Conservation (phyloP, 2,329 filamentous ascomycete genomes). For the Penicillium sp. region DNA sequence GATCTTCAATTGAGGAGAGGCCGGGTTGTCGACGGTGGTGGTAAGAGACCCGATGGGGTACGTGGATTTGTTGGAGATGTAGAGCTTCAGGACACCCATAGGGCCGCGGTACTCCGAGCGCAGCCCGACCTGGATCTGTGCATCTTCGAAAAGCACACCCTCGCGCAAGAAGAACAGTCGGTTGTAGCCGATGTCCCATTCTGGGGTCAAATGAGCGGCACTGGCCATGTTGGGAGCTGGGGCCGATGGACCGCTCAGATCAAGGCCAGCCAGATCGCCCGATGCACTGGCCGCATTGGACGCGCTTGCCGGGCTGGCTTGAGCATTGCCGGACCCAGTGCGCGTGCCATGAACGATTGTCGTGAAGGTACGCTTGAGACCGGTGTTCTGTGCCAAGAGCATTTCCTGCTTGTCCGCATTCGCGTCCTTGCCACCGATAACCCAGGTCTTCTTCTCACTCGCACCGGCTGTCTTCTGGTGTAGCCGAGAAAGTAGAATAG, state of each 20-base stretch:
- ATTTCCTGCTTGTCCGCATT: slow-evolving; percentile 79
- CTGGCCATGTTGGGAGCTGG: slow-evolving; percentile 81
- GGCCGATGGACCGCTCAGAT: slow-evolving; percentile 65
- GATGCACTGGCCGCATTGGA: slow-evolving; percentile 46
- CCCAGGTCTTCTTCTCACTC: slow-evolving; percentile 94
- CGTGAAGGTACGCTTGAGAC: slow-evolving; percentile 82
- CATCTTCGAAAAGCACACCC: slow-evolving; percentile 91
- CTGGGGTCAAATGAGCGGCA: slow-evolving; percentile 86
- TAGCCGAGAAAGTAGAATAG: slow-evolving; percentile 82
- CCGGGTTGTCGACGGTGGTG: slow-evolving; percentile 77
- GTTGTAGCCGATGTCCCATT: slow-evolving; percentile 90
- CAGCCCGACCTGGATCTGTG: slow-evolving; percentile 86
- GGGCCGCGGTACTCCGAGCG: slow-evolving; percentile 94
- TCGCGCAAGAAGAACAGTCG: slow-evolving; percentile 74
- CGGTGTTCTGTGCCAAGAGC: slow-evolving; percentile 73
- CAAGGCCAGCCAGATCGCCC: slow-evolving; percentile 76
- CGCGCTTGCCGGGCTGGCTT: slow-evolving; percentile 41
- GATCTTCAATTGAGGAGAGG: slow-evolving; percentile 67
- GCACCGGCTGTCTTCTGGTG: slow-evolving; percentile 93
- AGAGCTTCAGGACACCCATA: slow-evolving; percentile 90
- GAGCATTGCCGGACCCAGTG: slow-evolving; percentile 34
- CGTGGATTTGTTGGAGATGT: slow-evolving; percentile 92
- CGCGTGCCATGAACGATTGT: slow-evolving; percentile 47
- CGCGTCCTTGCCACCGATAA: slow-evolving; percentile 94
- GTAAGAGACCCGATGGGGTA: slow-evolving; percentile 86